phyloP scores from a whole-genome alignment of 2,329 filamentous ascomycete genomes.

The Blastomyces gilchristii region DNA sequence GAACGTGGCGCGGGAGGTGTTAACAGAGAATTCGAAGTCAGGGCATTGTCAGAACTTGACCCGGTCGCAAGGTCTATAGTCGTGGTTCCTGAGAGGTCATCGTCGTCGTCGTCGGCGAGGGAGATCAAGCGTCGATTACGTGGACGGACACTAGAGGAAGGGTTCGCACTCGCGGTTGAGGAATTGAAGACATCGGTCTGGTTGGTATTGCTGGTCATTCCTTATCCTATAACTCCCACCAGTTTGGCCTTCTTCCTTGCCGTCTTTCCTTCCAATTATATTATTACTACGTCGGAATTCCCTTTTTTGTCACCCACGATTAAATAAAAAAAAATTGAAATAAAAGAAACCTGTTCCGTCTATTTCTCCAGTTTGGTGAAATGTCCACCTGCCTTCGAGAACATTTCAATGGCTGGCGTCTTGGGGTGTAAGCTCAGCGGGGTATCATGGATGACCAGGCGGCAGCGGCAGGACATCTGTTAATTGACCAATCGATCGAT shows the following conservation, averaged over 20 bases:
- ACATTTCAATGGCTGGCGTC: constrained; percentile 1
- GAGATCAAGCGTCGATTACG: constrained; percentile 37
- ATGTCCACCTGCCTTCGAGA: background rate
- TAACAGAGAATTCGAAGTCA: constrained; percentile 23
- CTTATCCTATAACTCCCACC: constrained; percentile 14
- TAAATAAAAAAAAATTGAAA: background rate
- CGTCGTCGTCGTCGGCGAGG: constrained; percentile 29
- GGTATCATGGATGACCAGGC: constrained; percentile 1
- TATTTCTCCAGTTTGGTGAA: background rate
- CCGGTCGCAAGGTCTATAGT: constrained; percentile 19
- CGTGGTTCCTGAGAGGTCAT: constrained; percentile 8
- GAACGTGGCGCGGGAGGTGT: constrained; percentile 27
- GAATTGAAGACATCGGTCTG: constrained; percentile 28
- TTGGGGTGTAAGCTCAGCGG: background rate
- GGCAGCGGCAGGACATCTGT: background rate
- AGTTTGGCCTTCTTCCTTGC: background rate
- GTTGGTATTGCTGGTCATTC: constrained; percentile 35
- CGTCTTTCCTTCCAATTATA: background rate
- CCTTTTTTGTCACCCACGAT: background rate
- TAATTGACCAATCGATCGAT: background rate
- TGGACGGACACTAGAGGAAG: constrained; percentile 33
- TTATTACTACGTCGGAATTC: background rate
- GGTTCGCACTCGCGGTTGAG: constrained; percentile 24
- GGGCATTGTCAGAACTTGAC: constrained; percentile 9
- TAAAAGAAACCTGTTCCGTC: background rate